Evolutionary conservation across 129 eudicot genomes (phyloP).

Genomic region (Silybum marianum): DNA sequence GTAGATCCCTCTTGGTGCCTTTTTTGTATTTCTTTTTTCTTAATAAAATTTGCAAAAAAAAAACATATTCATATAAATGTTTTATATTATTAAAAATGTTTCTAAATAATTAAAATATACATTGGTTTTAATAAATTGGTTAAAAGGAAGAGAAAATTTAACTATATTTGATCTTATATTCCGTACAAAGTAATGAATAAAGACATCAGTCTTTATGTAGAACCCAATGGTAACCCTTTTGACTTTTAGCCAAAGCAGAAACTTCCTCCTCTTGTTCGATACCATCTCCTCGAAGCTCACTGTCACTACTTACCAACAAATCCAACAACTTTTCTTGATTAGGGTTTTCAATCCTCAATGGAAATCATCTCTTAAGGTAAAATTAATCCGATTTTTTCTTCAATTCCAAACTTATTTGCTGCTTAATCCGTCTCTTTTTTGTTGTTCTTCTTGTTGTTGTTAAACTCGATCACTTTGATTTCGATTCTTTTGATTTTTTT

Average conservation of each 20-base stretch:
- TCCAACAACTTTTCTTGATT: not conserved
- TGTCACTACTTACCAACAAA: slow-evolving; percentile 6
- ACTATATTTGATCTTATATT: not conserved
- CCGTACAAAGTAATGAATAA: not conserved
- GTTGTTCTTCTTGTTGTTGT: not conserved
- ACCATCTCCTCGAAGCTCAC: slow-evolving; percentile 16
- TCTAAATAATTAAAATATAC: too few relatives aligned
- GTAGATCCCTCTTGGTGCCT: too few relatives aligned
- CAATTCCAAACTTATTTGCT: slow-evolving; percentile 1
- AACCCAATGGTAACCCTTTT: slow-evolving; percentile 11
- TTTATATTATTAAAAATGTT: too few relatives aligned
- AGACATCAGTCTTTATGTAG: not conserved
- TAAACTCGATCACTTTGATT: slow-evolving; percentile 18
- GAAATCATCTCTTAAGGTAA: slow-evolving; percentile 20
- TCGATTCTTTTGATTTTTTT: not conserved
- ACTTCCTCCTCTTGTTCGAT: slow-evolving; percentile 21
- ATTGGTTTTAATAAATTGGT: too few relatives aligned
- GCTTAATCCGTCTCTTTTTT: not conserved
- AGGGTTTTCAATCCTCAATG: slow-evolving; percentile 26
- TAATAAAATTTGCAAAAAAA: too few relatives aligned
- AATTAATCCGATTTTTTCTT: not conserved
- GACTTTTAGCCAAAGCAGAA: slow-evolving; percentile 16
- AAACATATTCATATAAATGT: too few relatives aligned
- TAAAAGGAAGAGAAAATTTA: too few relatives aligned
- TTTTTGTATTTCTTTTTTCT: too few relatives aligned